Conservation (phyloP, 495 filamentous ascomycete species). For the Penicillium coprophilum region DNA sequence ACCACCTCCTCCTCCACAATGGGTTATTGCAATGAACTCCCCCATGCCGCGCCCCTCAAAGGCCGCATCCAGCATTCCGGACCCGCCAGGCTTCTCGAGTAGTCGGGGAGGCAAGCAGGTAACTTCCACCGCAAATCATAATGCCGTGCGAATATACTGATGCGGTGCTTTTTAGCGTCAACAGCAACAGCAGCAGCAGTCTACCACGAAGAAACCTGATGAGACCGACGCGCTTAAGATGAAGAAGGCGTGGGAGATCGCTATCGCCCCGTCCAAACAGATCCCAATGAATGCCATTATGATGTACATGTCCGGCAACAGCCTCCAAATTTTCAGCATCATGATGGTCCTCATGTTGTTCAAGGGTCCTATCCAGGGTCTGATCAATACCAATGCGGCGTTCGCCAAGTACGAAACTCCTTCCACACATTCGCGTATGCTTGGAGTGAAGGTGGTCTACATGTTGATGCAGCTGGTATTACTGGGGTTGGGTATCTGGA, state of each 20-base stretch:
- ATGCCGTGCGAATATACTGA: slow-evolving; percentile 10
- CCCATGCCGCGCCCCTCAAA: slow-evolving; percentile 58
- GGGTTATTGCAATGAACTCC: slow-evolving; percentile 74
- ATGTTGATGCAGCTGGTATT: slow-evolving; percentile 81
- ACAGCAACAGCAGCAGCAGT: slow-evolving; percentile 44
- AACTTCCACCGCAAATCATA: slow-evolving; percentile 3
- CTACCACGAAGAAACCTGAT: slow-evolving; percentile 47
- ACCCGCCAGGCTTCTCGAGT: slow-evolving; percentile 84
- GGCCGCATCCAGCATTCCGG: slow-evolving; percentile 65
- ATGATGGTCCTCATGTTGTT: slow-evolving; percentile 99
- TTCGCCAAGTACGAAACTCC: slow-evolving; percentile 90
- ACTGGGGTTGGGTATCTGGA: slow-evolving; percentile 88
- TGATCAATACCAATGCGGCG: slow-evolving; percentile 72
- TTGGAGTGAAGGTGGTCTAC: slow-evolving; percentile 82
- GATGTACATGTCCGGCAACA: slow-evolving; percentile 99
- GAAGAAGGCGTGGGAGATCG: slow-evolving; percentile 99
- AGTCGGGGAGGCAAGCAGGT: slow-evolving; percentile 47
- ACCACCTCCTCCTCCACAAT: slow-evolving; percentile 65
- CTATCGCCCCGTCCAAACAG: slow-evolving; percentile 88
- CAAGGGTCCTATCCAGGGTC: slow-evolving; percentile 87
- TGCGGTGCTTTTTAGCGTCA: slow-evolving; percentile 14
- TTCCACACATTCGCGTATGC: slow-evolving; percentile 65
- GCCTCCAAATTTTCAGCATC: slow-evolving; percentile 97
- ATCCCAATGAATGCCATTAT: slow-evolving; percentile 98
- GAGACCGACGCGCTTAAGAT: slow-evolving; percentile 94